Conservation (phyloP, 2,329 filamentous ascomycete genomes). For the Sclerotinia glacialis region DNA sequence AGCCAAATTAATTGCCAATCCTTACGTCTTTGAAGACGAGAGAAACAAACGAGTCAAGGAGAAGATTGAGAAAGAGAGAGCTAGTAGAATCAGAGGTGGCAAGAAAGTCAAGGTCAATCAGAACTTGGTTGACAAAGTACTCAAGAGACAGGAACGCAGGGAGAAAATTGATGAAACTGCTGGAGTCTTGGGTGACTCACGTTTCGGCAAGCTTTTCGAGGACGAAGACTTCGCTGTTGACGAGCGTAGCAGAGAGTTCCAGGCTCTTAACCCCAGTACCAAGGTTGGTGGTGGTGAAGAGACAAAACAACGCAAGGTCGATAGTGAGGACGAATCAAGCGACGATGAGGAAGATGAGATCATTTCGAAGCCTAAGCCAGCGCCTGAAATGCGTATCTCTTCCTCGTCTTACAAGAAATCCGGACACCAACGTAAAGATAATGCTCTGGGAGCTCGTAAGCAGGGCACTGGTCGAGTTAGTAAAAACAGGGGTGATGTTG, state of each 20-base stretch:
- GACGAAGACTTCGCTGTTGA: conserved; percentile 92
- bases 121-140: conserved; percentile 70
- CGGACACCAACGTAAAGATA: conserved; percentile 52
- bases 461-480: conserved; percentile 50
- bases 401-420: conserved; percentile 63
- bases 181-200: conserved; percentile 74
- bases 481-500: conserved; percentile 50
- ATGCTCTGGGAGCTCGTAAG: conserved; percentile 54
- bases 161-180: conserved; percentile 56
- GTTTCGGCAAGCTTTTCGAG: conserved; percentile 86
- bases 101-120: conserved; percentile 99
- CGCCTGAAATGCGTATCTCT: conserved; percentile 62
- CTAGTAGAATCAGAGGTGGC: conserved; percentile 85
- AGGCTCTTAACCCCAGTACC: conserved; percentile 84
- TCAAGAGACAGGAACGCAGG: conserved; percentile 61
- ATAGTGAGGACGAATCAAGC: conserved; percentile 40
- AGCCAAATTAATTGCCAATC: conserved; percentile 86
- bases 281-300: conserved; percentile 40
- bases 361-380: conserved; percentile 36
- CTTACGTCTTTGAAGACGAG: conserved; percentile 91
- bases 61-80: conserved; percentile 96
- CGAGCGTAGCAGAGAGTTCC: conserved; percentile 83
- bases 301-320: conserved; percentile 42
- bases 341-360: conserved; percentile 47
- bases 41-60: conserved; percentile 86